Evolutionary conservation across 805 yeast genomes (phyloP).

Genomic region (Schizosaccharomyces osmophilus): DNA sequence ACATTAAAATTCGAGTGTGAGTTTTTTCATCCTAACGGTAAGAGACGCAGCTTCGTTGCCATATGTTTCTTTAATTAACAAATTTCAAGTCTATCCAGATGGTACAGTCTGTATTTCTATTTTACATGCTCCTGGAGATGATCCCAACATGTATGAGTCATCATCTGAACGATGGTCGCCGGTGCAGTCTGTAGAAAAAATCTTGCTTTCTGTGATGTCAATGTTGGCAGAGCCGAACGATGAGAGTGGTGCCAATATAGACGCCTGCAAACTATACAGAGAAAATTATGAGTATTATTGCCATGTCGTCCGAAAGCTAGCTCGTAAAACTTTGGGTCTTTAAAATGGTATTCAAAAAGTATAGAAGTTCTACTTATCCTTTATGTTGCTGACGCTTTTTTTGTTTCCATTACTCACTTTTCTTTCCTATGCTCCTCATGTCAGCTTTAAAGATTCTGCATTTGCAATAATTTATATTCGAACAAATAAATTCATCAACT

Average conservation of each 20-base stretch:
- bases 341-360: background rate
- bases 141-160: slow-evolving; percentile 81
- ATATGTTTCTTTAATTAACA: background rate
- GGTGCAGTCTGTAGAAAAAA: slow-evolving; percentile 92
- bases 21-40: slow-evolving; percentile 59
- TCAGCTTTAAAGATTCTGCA: too few species aligned
- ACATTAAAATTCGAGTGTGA: slow-evolving; percentile 52
- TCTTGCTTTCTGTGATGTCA: slow-evolving; percentile 70
- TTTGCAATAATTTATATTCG: too few species aligned
- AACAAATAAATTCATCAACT: too few species aligned
- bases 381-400: too few species aligned
- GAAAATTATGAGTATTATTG: slow-evolving; percentile 51
- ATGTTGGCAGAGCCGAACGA: slow-evolving; percentile 94
- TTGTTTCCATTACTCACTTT: too few species aligned
- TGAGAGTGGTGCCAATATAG: slow-evolving; percentile 82
- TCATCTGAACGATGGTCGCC: slow-evolving; percentile 98
- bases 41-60: background rate
- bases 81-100: slow-evolving; percentile 38
- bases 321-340: slow-evolving; percentile 40
- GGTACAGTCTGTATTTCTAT: slow-evolving; percentile 93
- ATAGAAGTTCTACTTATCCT: too few species aligned
- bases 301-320: slow-evolving; percentile 38
- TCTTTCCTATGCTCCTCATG: too few species aligned
- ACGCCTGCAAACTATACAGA: slow-evolving; percentile 71
- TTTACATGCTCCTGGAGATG: slow-evolving; percentile 89